Evolutionary conservation across 495 filamentous ascomycete genomes (phyloP).

Genomic region (Niebla homalea): DNA sequence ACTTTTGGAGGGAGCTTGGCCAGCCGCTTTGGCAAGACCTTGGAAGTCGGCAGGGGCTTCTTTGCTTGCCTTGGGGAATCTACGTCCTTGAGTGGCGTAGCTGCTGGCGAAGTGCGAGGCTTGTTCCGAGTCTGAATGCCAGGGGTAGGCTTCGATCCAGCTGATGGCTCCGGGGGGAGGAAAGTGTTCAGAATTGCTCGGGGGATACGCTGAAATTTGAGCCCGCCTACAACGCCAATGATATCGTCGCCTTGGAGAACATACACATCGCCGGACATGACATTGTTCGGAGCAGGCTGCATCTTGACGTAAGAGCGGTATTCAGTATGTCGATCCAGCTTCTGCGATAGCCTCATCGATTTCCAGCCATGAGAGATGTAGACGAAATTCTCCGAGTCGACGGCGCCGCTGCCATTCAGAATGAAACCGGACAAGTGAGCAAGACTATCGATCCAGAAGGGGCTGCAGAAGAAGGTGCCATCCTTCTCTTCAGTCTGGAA

Average conservation of each 20-base stretch:
- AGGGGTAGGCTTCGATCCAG: constrained; percentile 11
- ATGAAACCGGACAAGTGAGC: constrained; percentile 41
- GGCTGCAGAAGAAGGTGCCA: constrained; percentile 28
- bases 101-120: no score
- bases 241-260: constrained; percentile 35
- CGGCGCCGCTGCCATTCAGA: constrained; percentile 35
- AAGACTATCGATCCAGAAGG: constrained; percentile 37
- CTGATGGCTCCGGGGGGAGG: constrained; percentile 19
- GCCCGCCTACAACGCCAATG: constrained; percentile 23
- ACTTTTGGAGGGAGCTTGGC: not conserved
- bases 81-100: no score
- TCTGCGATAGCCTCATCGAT: constrained; percentile 21
- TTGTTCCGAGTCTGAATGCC: not conserved
- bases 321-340: constrained; percentile 13
- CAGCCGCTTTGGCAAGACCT: no score
- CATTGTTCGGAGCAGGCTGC: constrained; percentile 29
- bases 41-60: not conserved
- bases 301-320: constrained; percentile 33
- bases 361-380: constrained; percentile 35
- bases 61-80: not conserved
- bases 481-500: constrained; percentile 30
- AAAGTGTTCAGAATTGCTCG: constrained; percentile 23
- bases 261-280: constrained; percentile 39
- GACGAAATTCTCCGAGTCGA: constrained; percentile 32
- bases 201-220: constrained; percentile 23